phyloP scores from a whole-genome alignment of 148 eudicot genomes.

The Gaultheria prostrata region DNA sequence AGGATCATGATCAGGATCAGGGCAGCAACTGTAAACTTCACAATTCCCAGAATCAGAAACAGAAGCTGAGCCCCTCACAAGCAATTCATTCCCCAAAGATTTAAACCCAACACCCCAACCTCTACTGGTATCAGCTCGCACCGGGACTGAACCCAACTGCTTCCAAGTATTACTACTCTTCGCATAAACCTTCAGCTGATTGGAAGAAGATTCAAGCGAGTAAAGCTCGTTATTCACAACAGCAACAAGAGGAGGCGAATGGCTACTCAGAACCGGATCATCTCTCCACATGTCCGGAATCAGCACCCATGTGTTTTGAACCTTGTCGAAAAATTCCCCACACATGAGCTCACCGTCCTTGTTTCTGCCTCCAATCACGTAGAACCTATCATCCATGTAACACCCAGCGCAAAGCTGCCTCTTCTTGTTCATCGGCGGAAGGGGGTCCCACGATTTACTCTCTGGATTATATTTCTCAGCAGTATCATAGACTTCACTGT shows the following conservation, averaged over 20 bases:
- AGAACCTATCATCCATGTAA: conserved; percentile 67
- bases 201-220: conserved; percentile 50
- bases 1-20: conserved; percentile 50
- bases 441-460: conserved; percentile 47
- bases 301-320: conserved; percentile 44
- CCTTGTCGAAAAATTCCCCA: conserved; percentile 57
- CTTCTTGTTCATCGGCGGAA: conserved; percentile 51
- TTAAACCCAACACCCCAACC: conserved; percentile 93
- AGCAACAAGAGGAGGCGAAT: conserved; percentile 73
- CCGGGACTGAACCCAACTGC: conserved; percentile 60
- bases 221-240: conserved; percentile 66
- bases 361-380: conserved; percentile 57
- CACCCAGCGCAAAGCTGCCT: conserved; percentile 64
- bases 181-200: conserved; percentile 56
- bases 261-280: conserved; percentile 33
- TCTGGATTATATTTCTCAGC: conserved; percentile 47
- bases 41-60: conserved; percentile 27
- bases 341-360: conserved; percentile 50
- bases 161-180: conserved; percentile 67
- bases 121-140: conserved; percentile 44
- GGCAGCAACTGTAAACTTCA: conserved; percentile 62
- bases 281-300: conserved; percentile 57
- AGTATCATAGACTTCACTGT: conserved; percentile 22
- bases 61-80: conserved; percentile 55
- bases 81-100: conserved; percentile 63